Evolutionary conservation across 352 stramenopile species (phyloP).

Genomic region (Pythium pyrilobum): DNA sequence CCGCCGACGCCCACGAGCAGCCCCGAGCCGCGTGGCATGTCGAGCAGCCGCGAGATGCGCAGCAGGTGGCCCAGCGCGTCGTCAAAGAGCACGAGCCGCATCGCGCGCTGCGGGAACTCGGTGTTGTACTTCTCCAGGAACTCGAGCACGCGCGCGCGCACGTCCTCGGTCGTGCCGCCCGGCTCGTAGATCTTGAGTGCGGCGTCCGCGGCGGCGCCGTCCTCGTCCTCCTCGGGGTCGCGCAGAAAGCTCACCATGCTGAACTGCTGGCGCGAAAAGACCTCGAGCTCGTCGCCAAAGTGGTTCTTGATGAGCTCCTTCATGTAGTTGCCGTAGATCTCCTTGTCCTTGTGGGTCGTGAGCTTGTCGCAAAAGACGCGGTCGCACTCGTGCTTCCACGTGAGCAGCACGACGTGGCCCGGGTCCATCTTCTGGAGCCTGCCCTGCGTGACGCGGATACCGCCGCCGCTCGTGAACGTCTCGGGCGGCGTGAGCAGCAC

Average conservation of each 20-base stretch:
- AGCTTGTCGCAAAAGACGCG: constrained; percentile 98
- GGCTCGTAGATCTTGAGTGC: constrained; percentile 97
- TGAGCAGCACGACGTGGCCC: constrained; percentile 88
- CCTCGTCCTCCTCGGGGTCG: constrained; percentile 96
- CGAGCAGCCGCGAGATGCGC: constrained; percentile 94
- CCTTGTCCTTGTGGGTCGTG: constrained; percentile 96
- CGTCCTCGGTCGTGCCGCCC: constrained; percentile 89
- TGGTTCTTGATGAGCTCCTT: constrained; percentile 87
- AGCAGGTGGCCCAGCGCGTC: constrained; percentile 96
- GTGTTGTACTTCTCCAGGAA: constrained; percentile 98
- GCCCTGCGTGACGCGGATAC: constrained; percentile 74
- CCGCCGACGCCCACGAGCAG: constrained; percentile 97
- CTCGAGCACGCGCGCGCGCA: constrained; percentile 89
- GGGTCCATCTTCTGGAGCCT: constrained; percentile 89
- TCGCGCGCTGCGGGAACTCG: constrained; percentile 93
- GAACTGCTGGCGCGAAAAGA: constrained; percentile 61
- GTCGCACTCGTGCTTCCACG: constrained; percentile 98
- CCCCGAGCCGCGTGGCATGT: constrained; percentile 94
- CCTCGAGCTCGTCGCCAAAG: constrained; percentile 87
- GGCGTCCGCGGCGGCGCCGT: constrained; percentile 91
- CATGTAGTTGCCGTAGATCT: constrained; percentile 91
- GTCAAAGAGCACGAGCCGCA: constrained; percentile 98
- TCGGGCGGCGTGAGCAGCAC: constrained; percentile 95
- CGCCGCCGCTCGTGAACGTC: constrained; percentile 91
- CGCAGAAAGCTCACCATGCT: constrained; percentile 98